Evolutionary conservation across 108 stramenopile species (phyloP), one percentile per base, ranked within the genome.

Genomic region (Conticribra guillardii): DNA sequence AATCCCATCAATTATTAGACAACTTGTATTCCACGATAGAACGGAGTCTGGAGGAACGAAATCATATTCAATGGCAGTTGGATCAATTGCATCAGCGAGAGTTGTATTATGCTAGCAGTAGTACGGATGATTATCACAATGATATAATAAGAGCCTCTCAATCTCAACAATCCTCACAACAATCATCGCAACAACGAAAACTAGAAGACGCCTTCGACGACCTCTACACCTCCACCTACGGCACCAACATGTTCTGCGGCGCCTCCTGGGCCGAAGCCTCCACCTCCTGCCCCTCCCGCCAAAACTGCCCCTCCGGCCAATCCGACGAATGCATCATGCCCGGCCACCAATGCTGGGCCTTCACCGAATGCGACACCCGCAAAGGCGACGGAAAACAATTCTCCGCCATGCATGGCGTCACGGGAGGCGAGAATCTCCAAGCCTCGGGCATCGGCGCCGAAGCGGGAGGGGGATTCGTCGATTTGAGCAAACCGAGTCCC

Each of bases 271-370:
- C 77, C 5, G 77, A 79, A 32, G 77, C 77, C 44, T 79, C 77
- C 41, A 65, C 60, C 17, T 71, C 69, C 45, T 79, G 77, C 19
- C 17, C 31, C 17, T 30, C 52, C 0, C 64, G 77, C 22, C 77
- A 79, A 60, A 79, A 79, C 27, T 79, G 77, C 11, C 77, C 77
- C 30, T 66, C 64, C 3, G 70, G 77, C 19, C 77, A 71, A 67
- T 53, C 34, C 9, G 64, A 65, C 59, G 77, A 79, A 53, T 79
- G 77, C 60, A 33, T 79, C 18, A 67, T 61, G 47, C 60, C 77
- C 29, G 77, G 77, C n/a, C 77, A 79, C 44, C 34, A 79, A 67
- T 79, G 77, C 31, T 79, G 77, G 77, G 77, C 77, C 21, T 79
- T 79, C 53, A 79, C 77, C 3, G 77, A 79, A 28, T 79, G 77